Percentiles rank a stretch among this genome's conserved stretches.
These are phyloP conservation scores for Cynara cardunculus DNA, from an alignment of 129 eudicot species.

Conservation along the genomic window DNA sequence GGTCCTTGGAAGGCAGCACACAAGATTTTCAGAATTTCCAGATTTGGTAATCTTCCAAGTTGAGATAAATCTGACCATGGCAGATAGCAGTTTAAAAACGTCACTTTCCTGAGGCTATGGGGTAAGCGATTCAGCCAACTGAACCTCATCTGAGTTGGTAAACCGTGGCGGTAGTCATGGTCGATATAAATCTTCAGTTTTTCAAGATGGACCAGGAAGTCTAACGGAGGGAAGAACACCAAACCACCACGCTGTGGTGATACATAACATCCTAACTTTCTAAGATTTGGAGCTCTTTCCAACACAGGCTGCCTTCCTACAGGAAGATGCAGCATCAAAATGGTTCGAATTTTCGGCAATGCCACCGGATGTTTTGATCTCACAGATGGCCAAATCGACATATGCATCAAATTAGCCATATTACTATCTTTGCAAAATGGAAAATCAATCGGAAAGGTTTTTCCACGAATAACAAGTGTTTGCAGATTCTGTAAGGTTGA, in stretches of 20 bases:
- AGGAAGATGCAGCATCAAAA: slow-evolving; percentile 12
- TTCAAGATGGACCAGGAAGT: slow-evolving; percentile 15
- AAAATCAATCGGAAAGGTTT: background rate
- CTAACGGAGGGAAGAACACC: slow-evolving; percentile 10
- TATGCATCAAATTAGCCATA: slow-evolving; percentile 28
- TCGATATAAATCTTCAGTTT: slow-evolving; percentile 17
- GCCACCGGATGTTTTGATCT: background rate
- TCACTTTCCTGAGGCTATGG: slow-evolving; percentile 28
- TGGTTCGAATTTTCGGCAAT: slow-evolving; percentile 18
- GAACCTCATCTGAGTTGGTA: background rate
- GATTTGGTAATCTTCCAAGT: slow-evolving; percentile 31
- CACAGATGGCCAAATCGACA: background rate
- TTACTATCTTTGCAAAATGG: background rate
- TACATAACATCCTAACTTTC: slow-evolving; percentile 13
- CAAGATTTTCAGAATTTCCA: slow-evolving; percentile 35
- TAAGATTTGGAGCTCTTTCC: slow-evolving; percentile 22
- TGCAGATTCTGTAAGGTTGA: slow-evolving; percentile 17
- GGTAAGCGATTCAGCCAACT: slow-evolving; percentile 20
- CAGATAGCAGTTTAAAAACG: slow-evolving; percentile 19
- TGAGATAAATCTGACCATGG: slow-evolving; percentile 30
- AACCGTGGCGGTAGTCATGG: background rate
- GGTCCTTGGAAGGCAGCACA: slow-evolving; percentile 20
- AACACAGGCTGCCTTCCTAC: background rate
- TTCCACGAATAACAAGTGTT: background rate
- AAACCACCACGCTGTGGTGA: background rate